Conservation (phyloP, 225 moss, liverwort and hornwort species). For the Bryoerythrophyllum caledonicum region DNA sequence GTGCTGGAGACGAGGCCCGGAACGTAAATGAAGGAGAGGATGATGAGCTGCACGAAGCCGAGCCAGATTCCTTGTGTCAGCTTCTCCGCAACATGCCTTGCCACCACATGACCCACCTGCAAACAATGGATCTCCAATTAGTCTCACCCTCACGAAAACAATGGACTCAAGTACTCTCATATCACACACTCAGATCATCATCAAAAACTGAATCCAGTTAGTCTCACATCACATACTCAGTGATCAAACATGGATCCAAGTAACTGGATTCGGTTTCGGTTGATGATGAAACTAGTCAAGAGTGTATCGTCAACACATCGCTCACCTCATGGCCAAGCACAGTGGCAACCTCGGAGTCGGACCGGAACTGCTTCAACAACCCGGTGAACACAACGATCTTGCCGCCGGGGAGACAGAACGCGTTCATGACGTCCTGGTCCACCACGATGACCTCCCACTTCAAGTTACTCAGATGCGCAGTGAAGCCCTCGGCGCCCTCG, state of each 20-base stretch:
- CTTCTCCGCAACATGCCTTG: constrained; percentile 90
- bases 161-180: neutral
- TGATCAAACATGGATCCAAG: no score
- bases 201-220: no score
- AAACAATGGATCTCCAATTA: neutral
- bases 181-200: neutral
- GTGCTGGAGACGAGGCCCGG: constrained; percentile 74
- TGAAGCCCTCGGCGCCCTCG: constrained; percentile 61
- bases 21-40: constrained; percentile 78
- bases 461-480: constrained; percentile 68
- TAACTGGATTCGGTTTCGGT: no score
- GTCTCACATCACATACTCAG: no score
- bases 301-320: no score
- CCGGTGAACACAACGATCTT: constrained; percentile 97
- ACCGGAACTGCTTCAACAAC: constrained; percentile 74
- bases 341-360: constrained; percentile 76
- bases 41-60: constrained; percentile 70
- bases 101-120: constrained; percentile 97
- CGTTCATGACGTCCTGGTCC: constrained; percentile 79
- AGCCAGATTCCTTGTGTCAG: constrained; percentile 88
- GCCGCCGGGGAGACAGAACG: constrained; percentile 91
- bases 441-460: constrained; percentile 96
- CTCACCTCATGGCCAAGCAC: constrained; percentile 94
- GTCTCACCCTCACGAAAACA: no score
- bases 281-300: no score